Conservation (phyloP, 495 filamentous ascomycete genomes). For the Podospora pseudopauciseta region DNA sequence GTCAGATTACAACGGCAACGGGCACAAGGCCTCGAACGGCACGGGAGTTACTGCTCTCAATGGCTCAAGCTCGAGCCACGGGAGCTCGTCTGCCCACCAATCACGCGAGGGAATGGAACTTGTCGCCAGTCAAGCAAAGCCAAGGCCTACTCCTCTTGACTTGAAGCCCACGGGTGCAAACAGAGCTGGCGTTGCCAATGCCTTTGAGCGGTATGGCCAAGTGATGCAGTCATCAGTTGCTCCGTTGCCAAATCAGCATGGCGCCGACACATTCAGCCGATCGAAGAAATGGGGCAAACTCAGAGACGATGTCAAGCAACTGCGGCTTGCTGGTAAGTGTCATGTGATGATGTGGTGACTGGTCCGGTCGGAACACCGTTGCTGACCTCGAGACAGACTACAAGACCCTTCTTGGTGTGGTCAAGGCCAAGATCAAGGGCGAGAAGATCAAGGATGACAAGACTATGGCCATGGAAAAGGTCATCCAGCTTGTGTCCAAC, state of each 20-base stretch:
- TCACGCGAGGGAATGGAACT: conserved; percentile 19
- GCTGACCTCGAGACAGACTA: conserved; percentile 28
- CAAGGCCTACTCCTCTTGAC: conserved; percentile 20
- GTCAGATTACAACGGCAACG: conserved; percentile 15
- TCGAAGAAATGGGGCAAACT: conserved; percentile 48
- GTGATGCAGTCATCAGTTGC: conserved; percentile 60
- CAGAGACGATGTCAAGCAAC: conserved; percentile 57
- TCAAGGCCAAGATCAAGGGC: conserved; percentile 40
- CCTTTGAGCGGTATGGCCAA: conserved; percentile 61
- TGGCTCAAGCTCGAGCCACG: conserved; percentile 8
- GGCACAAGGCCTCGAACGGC: conserved; percentile 17
- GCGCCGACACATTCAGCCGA: conserved; percentile 53
- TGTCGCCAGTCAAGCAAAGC: conserved; percentile 24
- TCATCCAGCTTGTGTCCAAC: conserved; percentile 69
- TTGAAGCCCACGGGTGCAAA: conserved; percentile 29
- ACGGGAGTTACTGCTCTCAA: conserved; percentile 3
- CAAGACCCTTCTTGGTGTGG: conserved; percentile 38
- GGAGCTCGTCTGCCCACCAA: conserved; percentile 3
- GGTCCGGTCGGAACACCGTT: too few relatives aligned
- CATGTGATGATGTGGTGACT: not conserved
- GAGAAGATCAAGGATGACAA: conserved; percentile 66
- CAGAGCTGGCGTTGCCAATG: conserved; percentile 41
- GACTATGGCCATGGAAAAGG: conserved; percentile 74
- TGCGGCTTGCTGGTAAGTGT: conserved; percentile 42
- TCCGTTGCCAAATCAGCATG: conserved; percentile 63